Evolutionary conservation across 2,329 filamentous ascomycete species (phyloP).

Genomic region (Aureobasidium musti): DNA sequence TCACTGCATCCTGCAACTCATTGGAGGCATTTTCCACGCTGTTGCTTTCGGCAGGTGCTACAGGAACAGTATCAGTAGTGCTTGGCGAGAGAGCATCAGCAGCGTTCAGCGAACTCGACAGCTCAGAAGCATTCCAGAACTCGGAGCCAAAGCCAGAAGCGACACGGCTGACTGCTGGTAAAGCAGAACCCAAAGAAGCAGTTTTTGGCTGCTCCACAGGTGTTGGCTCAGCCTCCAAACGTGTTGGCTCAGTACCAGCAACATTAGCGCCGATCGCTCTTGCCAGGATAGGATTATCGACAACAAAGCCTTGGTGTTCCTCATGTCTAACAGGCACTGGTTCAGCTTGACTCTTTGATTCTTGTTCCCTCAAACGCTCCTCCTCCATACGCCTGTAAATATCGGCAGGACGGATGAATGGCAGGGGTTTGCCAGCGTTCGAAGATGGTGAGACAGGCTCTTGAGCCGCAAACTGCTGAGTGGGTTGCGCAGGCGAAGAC

Average conservation of each 20-base stretch:
- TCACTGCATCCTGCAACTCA: slow-evolving; percentile 53
- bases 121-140: slow-evolving; percentile 34
- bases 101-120: slow-evolving; percentile 3
- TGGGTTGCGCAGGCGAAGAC: slow-evolving; percentile 28
- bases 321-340: slow-evolving; percentile 50
- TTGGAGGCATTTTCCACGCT: slow-evolving; percentile 46
- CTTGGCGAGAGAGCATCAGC: neutral
- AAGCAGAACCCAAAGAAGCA: slow-evolving; percentile 27
- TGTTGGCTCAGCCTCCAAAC: neutral
- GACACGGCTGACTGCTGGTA: slow-evolving; percentile 50
- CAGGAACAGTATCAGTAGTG: neutral
- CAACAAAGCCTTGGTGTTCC: slow-evolving; percentile 51
- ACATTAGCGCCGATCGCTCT: slow-evolving; percentile 32
- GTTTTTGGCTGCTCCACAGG: neutral
- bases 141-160: slow-evolving; percentile 46
- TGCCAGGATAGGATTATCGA: slow-evolving; percentile 34
- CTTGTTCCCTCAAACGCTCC: slow-evolving; percentile 56
- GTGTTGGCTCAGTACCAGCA: neutral
- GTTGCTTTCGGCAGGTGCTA: neutral
- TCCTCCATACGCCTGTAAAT: slow-evolving; percentile 73
- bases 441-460: slow-evolving; percentile 25
- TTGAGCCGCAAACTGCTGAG: slow-evolving; percentile 11
- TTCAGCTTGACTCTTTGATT: slow-evolving; percentile 42
- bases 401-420: slow-evolving; percentile 73
- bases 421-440: slow-evolving; percentile 44